Percentiles rank a stretch among this genome's conserved stretches.
Evolutionary conservation across 345 rosid genomes (phyloP).

Genomic region (Litchi chinensis): DNA sequence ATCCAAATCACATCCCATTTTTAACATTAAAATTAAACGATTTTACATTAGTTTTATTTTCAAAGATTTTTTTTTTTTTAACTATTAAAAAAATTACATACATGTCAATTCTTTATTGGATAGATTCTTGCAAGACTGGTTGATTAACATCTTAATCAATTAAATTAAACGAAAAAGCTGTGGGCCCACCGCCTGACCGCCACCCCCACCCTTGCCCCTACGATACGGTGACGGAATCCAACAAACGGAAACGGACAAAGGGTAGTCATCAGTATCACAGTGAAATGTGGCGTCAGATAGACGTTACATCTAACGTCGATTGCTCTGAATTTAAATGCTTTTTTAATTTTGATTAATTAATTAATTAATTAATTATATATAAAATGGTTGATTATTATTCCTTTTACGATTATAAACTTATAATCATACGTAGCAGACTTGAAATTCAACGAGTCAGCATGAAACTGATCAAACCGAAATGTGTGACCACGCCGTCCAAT

Average conservation of each 20-base stretch:
- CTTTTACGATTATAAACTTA: neutral
- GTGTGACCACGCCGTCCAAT: neutral
- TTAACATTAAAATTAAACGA: too few relatives aligned
- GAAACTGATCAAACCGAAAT: neutral
- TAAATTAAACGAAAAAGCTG: neutral
- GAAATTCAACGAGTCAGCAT: neutral
- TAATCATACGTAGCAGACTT: neutral
- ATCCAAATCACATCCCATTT: too few relatives aligned
- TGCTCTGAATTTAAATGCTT: neutral
- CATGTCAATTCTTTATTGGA: neutral
- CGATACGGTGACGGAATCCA: neutral
- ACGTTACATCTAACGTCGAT: neutral
- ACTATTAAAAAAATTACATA: too few relatives aligned
- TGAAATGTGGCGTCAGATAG: conserved; percentile 6
- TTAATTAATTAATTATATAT: too few relatives aligned
- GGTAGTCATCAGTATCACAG: neutral
- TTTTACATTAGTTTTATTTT: too few relatives aligned
- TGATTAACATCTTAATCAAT: neutral
- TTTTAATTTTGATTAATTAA: too few relatives aligned
- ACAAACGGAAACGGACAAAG: conserved; percentile 2
- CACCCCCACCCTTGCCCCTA: neutral
- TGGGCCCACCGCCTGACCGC: neutral
- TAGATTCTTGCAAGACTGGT: neutral
- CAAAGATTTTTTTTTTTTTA: too few relatives aligned
- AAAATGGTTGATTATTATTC: neutral